phyloP scores from a whole-genome alignment of 2,329 filamentous ascomycete genomes.

The Aspergillus costaricaensis region DNA sequence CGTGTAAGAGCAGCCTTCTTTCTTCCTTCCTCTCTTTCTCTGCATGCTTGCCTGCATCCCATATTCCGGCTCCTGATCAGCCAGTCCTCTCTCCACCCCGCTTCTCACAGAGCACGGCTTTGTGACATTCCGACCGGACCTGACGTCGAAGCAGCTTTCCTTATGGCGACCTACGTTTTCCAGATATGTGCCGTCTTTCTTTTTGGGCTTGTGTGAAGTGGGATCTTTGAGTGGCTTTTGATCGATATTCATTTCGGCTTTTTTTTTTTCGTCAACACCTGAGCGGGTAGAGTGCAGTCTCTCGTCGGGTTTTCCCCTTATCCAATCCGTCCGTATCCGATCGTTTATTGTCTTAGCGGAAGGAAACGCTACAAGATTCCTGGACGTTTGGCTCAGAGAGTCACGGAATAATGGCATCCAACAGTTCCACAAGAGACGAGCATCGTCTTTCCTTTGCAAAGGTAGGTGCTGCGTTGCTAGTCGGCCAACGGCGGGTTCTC shows the following conservation, averaged over 20 bases:
- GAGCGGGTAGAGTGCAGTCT: constrained; percentile 25
- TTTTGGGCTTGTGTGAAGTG: constrained; percentile 47
- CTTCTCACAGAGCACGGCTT: constrained; percentile 5
- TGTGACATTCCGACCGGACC: constrained; percentile 21
- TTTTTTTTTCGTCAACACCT: constrained; percentile 23
- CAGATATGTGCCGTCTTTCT: constrained; percentile 49
- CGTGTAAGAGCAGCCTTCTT: constrained; percentile 23
- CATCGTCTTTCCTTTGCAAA: constrained; percentile 70
- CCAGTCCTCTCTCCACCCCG: constrained; percentile 6
- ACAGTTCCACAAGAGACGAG: constrained; percentile 30
- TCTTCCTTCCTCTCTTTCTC: constrained; percentile 4
- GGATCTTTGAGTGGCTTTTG: constrained; percentile 42
- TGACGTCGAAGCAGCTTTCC: constrained; percentile 32
- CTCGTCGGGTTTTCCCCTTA: constrained; percentile 23
- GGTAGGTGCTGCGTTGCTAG: constrained; percentile 50
- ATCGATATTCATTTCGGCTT: constrained; percentile 36
- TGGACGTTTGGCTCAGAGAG: constrained; percentile 14
- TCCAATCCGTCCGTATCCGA: constrained; percentile 22
- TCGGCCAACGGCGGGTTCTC: background rate
- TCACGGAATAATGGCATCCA: constrained; percentile 34
- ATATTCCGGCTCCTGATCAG: background rate
- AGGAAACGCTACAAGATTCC: constrained; percentile 9
- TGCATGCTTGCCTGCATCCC: constrained; percentile 1
- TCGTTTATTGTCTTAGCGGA: constrained; percentile 17
- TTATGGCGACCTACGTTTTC: constrained; percentile 45